Evolutionary conservation across 108 stramenopile species (phyloP), one percentile per base, ranked within the genome.

Genomic region (Cyclotella atomus): DNA sequence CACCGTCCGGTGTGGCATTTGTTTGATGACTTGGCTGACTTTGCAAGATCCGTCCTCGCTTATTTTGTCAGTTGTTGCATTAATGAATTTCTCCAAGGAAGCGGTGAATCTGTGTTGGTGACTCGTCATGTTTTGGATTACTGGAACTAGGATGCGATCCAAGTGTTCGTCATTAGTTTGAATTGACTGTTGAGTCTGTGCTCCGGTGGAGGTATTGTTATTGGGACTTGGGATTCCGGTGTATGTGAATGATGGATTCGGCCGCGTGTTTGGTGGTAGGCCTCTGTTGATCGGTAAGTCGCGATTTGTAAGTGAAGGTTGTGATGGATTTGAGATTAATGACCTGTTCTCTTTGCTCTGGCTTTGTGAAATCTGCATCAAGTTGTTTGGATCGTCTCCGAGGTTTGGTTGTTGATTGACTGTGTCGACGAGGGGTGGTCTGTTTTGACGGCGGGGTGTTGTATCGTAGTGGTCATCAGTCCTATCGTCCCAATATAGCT

Each of bases 71-170:
- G 16, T 19, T 19, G 47, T 49, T 49, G n/a, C 47, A 17, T 49
- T 49, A 4, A 49, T 17, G 17, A 49, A 17, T 49, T 17, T 49
- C n/a, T 49, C 47, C 9, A 49, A 4, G 17, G 4, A 4, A 19
- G 10, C 17, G 9, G 47, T n/a, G 47, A n/a, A 49, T n/a, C 47
- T 12, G n/a, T 19, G 10, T n/a, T 49, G 47, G 9, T n/a, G 10
- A n/a, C n/a, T 49, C n/a, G 47, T 49, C 47, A 49, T 49, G n/a
- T 49, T 49, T 49, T 49, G 17, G 17, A 49, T 49, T 49, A 19
- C 47, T n/a, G 47, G 12, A 12, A 41, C 12, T 41, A 41, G n/a
- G n/a, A n/a, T n/a, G n/a, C 38, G 7, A 12, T 9, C 12, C 38
- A 9, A 12, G 38, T 41, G 47, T 49, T n/a, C 16, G 16, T 17